These are phyloP conservation scores for Candida schatavii DNA, from an alignment of 805 yeast species.

Conservation along the genomic window DNA sequence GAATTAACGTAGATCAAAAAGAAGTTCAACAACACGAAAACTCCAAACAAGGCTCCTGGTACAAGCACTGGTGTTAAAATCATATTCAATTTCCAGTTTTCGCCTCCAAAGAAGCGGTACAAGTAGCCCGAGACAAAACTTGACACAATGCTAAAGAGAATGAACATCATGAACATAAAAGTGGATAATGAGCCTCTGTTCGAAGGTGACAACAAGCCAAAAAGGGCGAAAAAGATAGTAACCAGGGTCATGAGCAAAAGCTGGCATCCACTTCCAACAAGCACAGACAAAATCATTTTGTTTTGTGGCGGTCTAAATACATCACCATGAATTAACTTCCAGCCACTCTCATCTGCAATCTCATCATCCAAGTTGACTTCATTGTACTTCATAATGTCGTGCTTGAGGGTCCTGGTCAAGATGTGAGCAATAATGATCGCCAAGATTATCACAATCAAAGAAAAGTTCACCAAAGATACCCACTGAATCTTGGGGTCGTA, in stretches of 20 bases:
- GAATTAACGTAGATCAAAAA: constrained; percentile 74
- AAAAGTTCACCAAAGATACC: constrained; percentile 87
- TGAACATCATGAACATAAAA: constrained; percentile 80
- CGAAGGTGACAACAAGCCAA: constrained; percentile 90
- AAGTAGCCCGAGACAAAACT: constrained; percentile 83
- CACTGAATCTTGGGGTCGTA: constrained; percentile 93
- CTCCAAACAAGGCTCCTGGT: constrained; percentile 70
- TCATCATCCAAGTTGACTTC: constrained; percentile 86
- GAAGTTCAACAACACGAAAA: constrained; percentile 73
- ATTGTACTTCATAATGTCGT: constrained; percentile 84
- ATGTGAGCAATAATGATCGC: constrained; percentile 78
- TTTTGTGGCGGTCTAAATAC: constrained; percentile 81
- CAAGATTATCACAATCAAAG: constrained; percentile 73
- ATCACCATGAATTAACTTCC: constrained; percentile 96
- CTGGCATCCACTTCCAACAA: constrained; percentile 88
- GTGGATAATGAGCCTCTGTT: constrained; percentile 93
- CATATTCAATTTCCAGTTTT: constrained; percentile 85
- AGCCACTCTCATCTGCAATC: constrained; percentile 89
- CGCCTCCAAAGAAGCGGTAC: constrained; percentile 89
- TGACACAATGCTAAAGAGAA: constrained; percentile 76
- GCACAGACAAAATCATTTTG: constrained; percentile 68
- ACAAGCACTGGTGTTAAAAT: constrained; percentile 77
- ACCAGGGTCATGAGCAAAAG: constrained; percentile 70
- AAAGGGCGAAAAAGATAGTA: constrained; percentile 76
- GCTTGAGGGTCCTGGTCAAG: constrained; percentile 72